Evolutionary conservation across 106 monocot genomes (phyloP).

Genomic region (Acanthochlamys bracteata): DNA sequence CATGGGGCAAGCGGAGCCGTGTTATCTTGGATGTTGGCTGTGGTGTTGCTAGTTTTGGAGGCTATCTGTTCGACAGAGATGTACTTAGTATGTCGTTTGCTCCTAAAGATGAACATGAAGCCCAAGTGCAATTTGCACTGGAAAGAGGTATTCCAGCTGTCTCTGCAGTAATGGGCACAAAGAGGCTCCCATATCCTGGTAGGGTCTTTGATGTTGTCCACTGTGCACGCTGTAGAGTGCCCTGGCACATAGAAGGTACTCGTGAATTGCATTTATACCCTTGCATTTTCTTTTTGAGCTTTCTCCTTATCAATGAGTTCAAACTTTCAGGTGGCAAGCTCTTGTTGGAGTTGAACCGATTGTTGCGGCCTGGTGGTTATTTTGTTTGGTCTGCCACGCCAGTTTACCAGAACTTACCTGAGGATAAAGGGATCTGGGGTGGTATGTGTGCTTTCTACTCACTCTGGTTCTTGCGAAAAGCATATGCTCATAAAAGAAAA

Average conservation of each 20-base stretch:
- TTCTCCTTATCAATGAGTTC: too few relatives aligned
- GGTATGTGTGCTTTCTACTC: slow-evolving; percentile 24
- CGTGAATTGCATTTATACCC: neutral
- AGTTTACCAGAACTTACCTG: slow-evolving; percentile 53
- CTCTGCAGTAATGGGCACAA: slow-evolving; percentile 89
- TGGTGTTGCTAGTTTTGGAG: slow-evolving; percentile 92
- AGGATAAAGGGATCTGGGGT: slow-evolving; percentile 79
- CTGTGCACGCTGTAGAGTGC: slow-evolving; percentile 90
- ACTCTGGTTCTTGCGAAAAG: too few relatives aligned
- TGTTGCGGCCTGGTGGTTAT: slow-evolving; percentile 81
- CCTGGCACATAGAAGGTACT: slow-evolving; percentile 94
- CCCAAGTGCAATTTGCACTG: slow-evolving; percentile 91
- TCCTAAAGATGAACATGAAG: slow-evolving; percentile 96
- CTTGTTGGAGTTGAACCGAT: slow-evolving; percentile 77
- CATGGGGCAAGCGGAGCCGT: slow-evolving; percentile 70
- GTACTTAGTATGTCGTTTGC: slow-evolving; percentile 89
- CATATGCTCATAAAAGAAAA: too few relatives aligned
- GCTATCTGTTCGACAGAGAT: slow-evolving; percentile 71
- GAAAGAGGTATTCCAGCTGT: slow-evolving; percentile 95
- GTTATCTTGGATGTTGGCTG: slow-evolving; percentile 85
- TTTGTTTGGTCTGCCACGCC: slow-evolving; percentile 97
- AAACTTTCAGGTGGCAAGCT: slow-evolving; percentile 66
- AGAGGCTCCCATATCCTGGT: slow-evolving; percentile 81
- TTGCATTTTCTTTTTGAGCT: too few relatives aligned
- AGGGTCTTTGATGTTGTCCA: slow-evolving; percentile 78